Percentiles rank a stretch among this genome's conserved stretches.
phyloP scores from a whole-genome alignment of 768 basidiomycete genomes.

The Nevesoporus exiguus region DNA sequence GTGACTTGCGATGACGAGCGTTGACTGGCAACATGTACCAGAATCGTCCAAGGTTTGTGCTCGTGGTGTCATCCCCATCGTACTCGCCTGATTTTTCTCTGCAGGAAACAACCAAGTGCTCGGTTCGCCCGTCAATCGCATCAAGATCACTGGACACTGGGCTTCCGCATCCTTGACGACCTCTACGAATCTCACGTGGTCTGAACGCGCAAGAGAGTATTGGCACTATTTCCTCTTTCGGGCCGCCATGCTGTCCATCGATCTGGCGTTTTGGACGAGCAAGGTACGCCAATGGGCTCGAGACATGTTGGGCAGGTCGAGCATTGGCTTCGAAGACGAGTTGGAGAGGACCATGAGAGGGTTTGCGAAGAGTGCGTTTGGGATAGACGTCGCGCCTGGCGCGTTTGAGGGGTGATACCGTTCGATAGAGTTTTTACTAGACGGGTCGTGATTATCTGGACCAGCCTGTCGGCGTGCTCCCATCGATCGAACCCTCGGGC shows the following conservation, averaged over 20 bases:
- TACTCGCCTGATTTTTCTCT: neutral
- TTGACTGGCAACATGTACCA: neutral
- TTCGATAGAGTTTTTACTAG: neutral
- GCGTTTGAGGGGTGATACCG: constrained; percentile 48
- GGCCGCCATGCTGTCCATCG: constrained; percentile 60
- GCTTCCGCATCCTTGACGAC: constrained; percentile 64
- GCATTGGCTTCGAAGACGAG: constrained; percentile 73
- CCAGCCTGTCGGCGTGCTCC: too few relatives aligned
- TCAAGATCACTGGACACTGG: constrained; percentile 85
- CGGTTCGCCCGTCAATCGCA: constrained; percentile 83
- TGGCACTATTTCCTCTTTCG: constrained; percentile 63
- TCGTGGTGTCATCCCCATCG: neutral
- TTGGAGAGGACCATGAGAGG: constrained; percentile 70
- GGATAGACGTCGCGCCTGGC: constrained; percentile 63
- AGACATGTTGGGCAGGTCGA: constrained; percentile 36
- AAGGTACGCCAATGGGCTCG: constrained; percentile 51
- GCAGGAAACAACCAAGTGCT: constrained; percentile 77
- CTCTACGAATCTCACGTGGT: constrained; percentile 40
- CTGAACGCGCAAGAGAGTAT: constrained; percentile 47
- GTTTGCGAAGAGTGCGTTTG: constrained; percentile 76
- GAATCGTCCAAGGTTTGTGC: constrained; percentile 38
- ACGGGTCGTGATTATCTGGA: too few relatives aligned
- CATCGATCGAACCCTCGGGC: too few relatives aligned
- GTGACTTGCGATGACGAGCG: neutral
- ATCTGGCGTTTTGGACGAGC: constrained; percentile 67